Evolutionary conservation across 2,329 filamentous ascomycete species (phyloP).

Genomic region (Xylariomycetidae sp.): DNA sequence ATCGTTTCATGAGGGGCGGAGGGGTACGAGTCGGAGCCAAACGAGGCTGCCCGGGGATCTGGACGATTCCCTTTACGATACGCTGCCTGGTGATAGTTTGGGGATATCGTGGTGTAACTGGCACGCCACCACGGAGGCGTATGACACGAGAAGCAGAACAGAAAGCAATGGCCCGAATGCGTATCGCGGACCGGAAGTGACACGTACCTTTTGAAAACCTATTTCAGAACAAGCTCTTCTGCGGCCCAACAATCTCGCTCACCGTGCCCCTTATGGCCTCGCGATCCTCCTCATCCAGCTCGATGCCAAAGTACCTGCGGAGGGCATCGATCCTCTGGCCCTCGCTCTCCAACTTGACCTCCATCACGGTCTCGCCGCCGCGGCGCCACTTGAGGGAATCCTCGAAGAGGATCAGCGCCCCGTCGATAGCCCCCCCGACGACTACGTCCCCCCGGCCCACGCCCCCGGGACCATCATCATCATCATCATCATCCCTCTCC

Average conservation of each 20-base stretch:
- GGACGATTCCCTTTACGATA: too few species aligned
- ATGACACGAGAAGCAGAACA: too few species aligned
- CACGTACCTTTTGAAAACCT: too few species aligned
- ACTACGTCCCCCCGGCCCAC: conserved; percentile 29
- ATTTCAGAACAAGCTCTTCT: not conserved
- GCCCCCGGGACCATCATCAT: conserved; percentile 23
- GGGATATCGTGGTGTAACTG: too few species aligned
- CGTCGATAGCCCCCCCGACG: conserved; percentile 39
- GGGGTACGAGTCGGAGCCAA: too few species aligned
- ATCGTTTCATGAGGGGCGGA: too few species aligned
- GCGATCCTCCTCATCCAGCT: conserved; percentile 1
- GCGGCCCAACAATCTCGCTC: not conserved
- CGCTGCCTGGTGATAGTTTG: too few species aligned
- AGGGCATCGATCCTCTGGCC: not conserved
- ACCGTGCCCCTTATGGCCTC: conserved; percentile 1
- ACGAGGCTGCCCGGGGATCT: too few species aligned
- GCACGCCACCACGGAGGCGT: too few species aligned
- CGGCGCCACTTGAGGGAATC: conserved; percentile 48
- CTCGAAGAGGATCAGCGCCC: conserved; percentile 46
- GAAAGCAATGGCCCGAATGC: too few species aligned
- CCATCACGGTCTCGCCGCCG: conserved; percentile 35
- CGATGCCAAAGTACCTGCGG: conserved; percentile 1
- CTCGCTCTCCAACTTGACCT: conserved; percentile 1
- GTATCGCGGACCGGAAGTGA: too few species aligned
- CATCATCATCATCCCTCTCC: conserved; percentile 16